Evolutionary conservation across 805 yeast species (phyloP), one percentile per base, ranked within the genome.

Genomic region (Lipomyces spencermartinsiae): DNA sequence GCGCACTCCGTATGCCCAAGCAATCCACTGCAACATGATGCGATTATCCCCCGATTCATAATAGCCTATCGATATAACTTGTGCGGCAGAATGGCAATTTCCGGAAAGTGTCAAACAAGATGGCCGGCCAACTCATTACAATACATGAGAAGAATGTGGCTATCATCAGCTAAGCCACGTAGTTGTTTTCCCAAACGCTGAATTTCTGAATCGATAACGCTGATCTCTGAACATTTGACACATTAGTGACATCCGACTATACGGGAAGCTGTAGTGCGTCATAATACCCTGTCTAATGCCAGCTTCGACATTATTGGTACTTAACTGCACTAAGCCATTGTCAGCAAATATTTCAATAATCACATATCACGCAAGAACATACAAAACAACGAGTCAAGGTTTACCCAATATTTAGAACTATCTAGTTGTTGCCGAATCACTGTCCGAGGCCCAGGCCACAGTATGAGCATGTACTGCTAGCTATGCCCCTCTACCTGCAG

Each of bases 231-330:
- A 19, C 56, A 53, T 25, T 53, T 29, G 29, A 29, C 19, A 16
- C 19, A 43, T 53, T 29, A 29, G 56, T 53, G 4, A 7, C 31
- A 53, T 9, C 22, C 5, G 22, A 53, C n/a, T 10, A 14, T 14
- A 43, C 8, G 49, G 16, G 22, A 43, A 43, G 19, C 46, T 16
- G 19, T 16, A 43, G 19, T 10, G 14, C n/a, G 7, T 16, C 5
- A 43, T 16, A 16, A 19, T 53, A 53, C 56, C 56, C 56, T 53
- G 56, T 22, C 56, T 22, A 22, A 53, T 22, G 29, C 56, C 56
- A 10, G 16, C 33, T 19, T 53, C 56, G 12, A 53, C 56, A 53
- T 53, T 53, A 22, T 10, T 25, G 31, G 56, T 14, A 22, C 33
- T 10, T 29, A 53, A 29, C 8, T 53, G 29, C 56, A 53, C 56